Percentiles rank a stretch among this genome's conserved stretches.
Conservation (phyloP, 257 asterid species). For the Capsicum pubescens region DNA sequence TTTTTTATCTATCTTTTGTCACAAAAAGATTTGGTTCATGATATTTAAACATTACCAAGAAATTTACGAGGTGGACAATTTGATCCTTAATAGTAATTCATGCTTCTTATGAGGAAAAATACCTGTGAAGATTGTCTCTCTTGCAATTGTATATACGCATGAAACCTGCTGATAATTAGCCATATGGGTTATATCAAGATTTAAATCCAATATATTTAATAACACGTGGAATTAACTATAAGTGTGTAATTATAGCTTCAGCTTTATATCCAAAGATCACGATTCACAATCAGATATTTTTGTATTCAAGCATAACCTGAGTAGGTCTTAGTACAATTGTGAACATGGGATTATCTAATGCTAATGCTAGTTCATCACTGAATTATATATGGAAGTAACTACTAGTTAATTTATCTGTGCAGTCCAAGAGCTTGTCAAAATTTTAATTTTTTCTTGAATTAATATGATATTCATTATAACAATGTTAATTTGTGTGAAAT, state of each 20-base stretch:
- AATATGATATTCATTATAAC: background rate
- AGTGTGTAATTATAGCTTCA: background rate
- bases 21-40: background rate
- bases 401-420: background rate
- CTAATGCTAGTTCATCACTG: background rate
- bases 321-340: background rate
- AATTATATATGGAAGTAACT: background rate
- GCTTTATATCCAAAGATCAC: background rate
- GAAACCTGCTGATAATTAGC: conserved; percentile 17
- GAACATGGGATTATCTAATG: background rate
- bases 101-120: background rate
- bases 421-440: background rate
- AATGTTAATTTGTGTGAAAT: background rate
- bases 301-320: background rate
- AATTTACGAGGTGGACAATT: background rate
- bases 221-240: background rate
- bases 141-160: background rate
- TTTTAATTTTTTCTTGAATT: background rate
- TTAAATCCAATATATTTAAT: background rate
- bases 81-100: background rate
- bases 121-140: background rate
- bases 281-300: background rate
- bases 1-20: background rate
- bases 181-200: conserved; percentile 1
- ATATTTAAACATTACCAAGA: background rate